Evolutionary conservation across 495 filamentous ascomycete genomes (phyloP).

Genomic region (Daldinia loculata): DNA sequence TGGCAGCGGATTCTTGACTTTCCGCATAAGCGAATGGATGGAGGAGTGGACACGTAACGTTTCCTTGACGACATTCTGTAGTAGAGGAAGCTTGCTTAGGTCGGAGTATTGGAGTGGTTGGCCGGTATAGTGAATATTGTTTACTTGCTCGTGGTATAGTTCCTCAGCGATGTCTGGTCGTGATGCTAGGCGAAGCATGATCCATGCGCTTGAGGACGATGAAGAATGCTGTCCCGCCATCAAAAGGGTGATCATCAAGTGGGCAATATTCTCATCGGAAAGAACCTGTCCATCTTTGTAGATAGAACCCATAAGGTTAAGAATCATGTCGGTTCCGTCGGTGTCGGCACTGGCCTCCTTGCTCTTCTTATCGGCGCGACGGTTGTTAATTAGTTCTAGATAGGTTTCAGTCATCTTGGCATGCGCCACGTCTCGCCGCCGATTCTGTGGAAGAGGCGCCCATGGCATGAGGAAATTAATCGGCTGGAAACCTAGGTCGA

Average conservation of each 20-base stretch:
- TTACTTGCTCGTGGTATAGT: not conserved
- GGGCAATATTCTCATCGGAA: not conserved
- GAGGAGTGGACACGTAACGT: not conserved
- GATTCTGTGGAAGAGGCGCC: not conserved
- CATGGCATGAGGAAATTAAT: not conserved
- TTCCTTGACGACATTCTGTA: not conserved
- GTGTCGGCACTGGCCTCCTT: not conserved
- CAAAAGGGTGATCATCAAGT: not conserved
- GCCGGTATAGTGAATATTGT: not conserved
- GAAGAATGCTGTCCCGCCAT: not conserved
- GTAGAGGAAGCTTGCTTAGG: not conserved
- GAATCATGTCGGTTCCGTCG: not conserved
- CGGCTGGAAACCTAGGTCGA: not conserved
- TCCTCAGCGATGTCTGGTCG: not conserved
- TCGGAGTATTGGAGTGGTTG: not conserved
- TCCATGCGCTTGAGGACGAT: not conserved
- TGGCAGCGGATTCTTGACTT: not conserved
- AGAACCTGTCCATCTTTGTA: not conserved
- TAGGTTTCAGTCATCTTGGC: not conserved
- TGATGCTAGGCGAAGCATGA: slow-evolving; percentile 1
- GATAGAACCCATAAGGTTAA: not conserved
- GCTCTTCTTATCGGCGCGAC: not conserved
- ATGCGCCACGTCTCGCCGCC: not conserved
- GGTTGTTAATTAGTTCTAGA: not conserved
- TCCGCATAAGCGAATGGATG: not conserved